phyloP scores from a whole-genome alignment of 805 yeast species.

The Candida broadrunensis region DNA sequence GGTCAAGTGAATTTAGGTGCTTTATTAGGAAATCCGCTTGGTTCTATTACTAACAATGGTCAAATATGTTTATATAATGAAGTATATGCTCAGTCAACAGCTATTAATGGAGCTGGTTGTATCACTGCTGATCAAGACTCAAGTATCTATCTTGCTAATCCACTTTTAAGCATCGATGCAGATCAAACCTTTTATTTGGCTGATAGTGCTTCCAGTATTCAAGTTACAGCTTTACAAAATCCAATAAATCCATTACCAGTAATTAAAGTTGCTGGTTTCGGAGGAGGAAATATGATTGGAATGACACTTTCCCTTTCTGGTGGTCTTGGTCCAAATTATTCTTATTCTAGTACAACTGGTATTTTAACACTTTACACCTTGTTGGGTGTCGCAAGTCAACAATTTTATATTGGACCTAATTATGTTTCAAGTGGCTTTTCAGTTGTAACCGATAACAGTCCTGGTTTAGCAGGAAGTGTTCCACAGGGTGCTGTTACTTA shows the following conservation, averaged over 20 bases:
- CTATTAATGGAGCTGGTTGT: slow-evolving; percentile 22
- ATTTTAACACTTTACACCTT: slow-evolving; percentile 13
- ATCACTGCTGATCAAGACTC: slow-evolving; percentile 14
- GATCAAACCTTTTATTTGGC: slow-evolving; percentile 16
- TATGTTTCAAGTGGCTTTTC: slow-evolving; percentile 12
- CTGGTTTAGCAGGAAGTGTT: slow-evolving; percentile 11
- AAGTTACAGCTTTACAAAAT: slow-evolving; percentile 10
- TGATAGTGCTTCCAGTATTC: slow-evolving; percentile 7
- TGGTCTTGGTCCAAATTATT: not conserved
- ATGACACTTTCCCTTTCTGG: slow-evolving; percentile 1
- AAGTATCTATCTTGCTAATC: slow-evolving; percentile 14
- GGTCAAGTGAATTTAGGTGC: slow-evolving; percentile 14
- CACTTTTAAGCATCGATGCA: slow-evolving; percentile 7
- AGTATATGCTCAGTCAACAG: slow-evolving; percentile 17
- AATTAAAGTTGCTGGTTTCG: slow-evolving; percentile 23
- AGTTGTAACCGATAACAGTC: slow-evolving; percentile 9
- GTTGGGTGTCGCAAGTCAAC: slow-evolving; percentile 4
- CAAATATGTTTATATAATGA: slow-evolving; percentile 20
- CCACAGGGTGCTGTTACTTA: slow-evolving; percentile 15
- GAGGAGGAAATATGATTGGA: slow-evolving; percentile 18
- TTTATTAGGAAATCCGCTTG: slow-evolving; percentile 12
- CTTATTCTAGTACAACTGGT: slow-evolving; percentile 14
- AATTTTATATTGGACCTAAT: slow-evolving; percentile 20
- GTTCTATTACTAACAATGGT: slow-evolving; percentile 17
- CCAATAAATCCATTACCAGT: slow-evolving; percentile 16